Evolutionary conservation across 768 basidiomycete species (phyloP).

Genomic region (Agaricus subrufescens): DNA sequence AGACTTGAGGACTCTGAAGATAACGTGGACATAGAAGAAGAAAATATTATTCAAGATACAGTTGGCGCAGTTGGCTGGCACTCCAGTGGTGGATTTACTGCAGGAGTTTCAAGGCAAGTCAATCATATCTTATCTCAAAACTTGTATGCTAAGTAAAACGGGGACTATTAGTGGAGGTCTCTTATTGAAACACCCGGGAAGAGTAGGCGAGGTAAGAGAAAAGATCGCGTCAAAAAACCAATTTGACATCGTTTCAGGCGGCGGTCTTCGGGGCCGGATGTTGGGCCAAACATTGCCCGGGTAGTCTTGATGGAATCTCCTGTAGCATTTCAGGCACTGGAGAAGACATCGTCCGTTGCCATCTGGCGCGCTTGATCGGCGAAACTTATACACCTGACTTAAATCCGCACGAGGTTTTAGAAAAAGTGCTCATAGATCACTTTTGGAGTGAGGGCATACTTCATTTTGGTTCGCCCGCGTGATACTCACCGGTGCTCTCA

Average conservation of each 20-base stretch:
- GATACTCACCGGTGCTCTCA: constrained; percentile 15
- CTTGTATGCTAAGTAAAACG: not conserved
- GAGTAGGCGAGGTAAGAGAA: constrained; percentile 63
- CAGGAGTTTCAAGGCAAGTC: constrained; percentile 71
- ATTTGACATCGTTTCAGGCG: constrained; percentile 37
- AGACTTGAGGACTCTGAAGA: constrained; percentile 25
- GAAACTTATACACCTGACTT: constrained; percentile 20
- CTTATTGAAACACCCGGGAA: constrained; percentile 69
- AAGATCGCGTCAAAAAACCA: too few species aligned
- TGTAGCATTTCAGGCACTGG: constrained; percentile 80
- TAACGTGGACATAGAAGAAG: constrained; percentile 12
- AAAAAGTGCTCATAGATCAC: constrained; percentile 35
- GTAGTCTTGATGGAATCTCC: constrained; percentile 36
- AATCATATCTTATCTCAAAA: not conserved
- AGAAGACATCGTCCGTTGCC: constrained; percentile 59
- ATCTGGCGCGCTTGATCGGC: constrained; percentile 52
- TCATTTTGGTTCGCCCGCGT: not conserved
- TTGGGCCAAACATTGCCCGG: constrained; percentile 48
- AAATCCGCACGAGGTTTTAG: constrained; percentile 56
- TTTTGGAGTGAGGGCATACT: constrained; percentile 42
- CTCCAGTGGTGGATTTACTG: constrained; percentile 40
- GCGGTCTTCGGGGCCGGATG: constrained; percentile 73
- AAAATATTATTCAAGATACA: constrained; percentile 60
- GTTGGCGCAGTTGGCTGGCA: constrained; percentile 73
- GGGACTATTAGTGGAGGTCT: constrained; percentile 60